Evolutionary conservation across 1,139 yeast species (phyloP).

Genomic region (Suhomyces anneliseae): DNA sequence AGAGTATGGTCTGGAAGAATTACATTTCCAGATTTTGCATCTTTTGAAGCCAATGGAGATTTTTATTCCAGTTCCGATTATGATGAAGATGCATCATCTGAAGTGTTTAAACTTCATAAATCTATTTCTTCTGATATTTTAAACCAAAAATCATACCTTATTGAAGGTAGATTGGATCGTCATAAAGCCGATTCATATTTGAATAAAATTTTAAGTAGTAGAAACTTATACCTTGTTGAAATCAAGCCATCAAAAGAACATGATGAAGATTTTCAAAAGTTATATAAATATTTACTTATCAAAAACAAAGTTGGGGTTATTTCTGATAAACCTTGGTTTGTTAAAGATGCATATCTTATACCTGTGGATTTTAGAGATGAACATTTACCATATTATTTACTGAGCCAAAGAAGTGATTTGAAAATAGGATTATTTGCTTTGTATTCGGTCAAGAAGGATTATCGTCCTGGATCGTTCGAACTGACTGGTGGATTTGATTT

Average conservation of each 20-base stretch:
- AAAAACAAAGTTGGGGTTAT: slow-evolving; percentile 64
- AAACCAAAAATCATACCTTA: slow-evolving; percentile 34
- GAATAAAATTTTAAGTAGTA: slow-evolving; percentile 43
- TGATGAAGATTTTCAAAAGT: slow-evolving; percentile 38
- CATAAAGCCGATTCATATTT: slow-evolving; percentile 59
- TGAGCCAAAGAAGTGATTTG: slow-evolving; percentile 17
- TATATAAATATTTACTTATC: slow-evolving; percentile 53
- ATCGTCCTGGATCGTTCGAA: slow-evolving; percentile 11
- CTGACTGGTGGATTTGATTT: not conserved
- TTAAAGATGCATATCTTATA: slow-evolving; percentile 67
- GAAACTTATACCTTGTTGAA: slow-evolving; percentile 54
- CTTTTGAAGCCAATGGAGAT: slow-evolving; percentile 44
- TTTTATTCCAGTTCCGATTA: slow-evolving; percentile 43
- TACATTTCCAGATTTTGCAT: slow-evolving; percentile 54
- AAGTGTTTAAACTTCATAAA: slow-evolving; percentile 25
- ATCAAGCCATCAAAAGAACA: slow-evolving; percentile 27
- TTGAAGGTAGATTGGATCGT: slow-evolving; percentile 65
- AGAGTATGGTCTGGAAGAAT: slow-evolving; percentile 58
- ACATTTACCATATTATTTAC: slow-evolving; percentile 29
- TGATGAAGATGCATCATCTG: slow-evolving; percentile 9
- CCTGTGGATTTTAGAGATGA: slow-evolving; percentile 39
- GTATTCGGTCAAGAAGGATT: slow-evolving; percentile 49
- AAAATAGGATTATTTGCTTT: slow-evolving; percentile 43
- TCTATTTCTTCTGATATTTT: slow-evolving; percentile 34
- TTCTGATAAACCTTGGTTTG: slow-evolving; percentile 46